Conservation (phyloP, 2,329 filamentous ascomycete genomes). For the Tolypocladium endophyticum region DNA sequence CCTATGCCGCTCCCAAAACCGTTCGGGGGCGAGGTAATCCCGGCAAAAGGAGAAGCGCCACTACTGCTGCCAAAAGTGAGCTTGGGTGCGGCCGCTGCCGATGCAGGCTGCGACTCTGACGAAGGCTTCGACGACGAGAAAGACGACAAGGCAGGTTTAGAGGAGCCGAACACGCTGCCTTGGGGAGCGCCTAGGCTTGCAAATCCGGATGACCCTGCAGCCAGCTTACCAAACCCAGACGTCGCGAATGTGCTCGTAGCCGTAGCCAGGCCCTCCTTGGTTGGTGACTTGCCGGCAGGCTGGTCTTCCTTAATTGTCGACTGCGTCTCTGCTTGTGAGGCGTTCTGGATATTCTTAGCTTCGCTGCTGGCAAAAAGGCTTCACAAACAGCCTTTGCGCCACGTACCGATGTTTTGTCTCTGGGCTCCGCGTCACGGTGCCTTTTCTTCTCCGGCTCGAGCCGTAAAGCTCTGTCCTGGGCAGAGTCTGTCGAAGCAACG, state of each 20-base stretch:
- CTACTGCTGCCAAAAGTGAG: slow-evolving; percentile 35
- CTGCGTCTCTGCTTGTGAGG: slow-evolving; percentile 1
- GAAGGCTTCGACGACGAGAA: slow-evolving; percentile 15
- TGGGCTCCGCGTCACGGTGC: slow-evolving; percentile 39
- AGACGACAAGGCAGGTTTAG: slow-evolving; percentile 22
- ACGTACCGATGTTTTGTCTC: slow-evolving; percentile 22
- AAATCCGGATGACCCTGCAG: slow-evolving; percentile 55
- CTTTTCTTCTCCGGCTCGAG: slow-evolving; percentile 56
- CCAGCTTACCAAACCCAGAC: slow-evolving; percentile 59
- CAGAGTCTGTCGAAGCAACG: slow-evolving; percentile 29
- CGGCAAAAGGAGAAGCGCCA: slow-evolving; percentile 36
- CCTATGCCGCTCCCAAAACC: slow-evolving; percentile 37
- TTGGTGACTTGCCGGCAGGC: slow-evolving; percentile 11
- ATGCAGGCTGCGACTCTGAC: slow-evolving; percentile 4
- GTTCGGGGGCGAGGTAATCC: slow-evolving; percentile 27
- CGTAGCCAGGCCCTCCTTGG: slow-evolving; percentile 23
- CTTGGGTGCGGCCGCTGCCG: slow-evolving; percentile 27
- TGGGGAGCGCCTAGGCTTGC: slow-evolving; percentile 40
- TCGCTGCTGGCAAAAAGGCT: not conserved
- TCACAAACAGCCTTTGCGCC: not conserved
- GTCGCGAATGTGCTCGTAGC: slow-evolving; percentile 54
- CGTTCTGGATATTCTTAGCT: not conserved
- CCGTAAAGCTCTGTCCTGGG: slow-evolving; percentile 34
- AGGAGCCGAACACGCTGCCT: slow-evolving; percentile 38
- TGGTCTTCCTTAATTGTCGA: slow-evolving; percentile 10